Evolutionary conservation across 2,329 filamentous ascomycete species (phyloP), one percentile per base, ranked within the genome.

Genomic region (Herpotrichia juniperi): DNA sequence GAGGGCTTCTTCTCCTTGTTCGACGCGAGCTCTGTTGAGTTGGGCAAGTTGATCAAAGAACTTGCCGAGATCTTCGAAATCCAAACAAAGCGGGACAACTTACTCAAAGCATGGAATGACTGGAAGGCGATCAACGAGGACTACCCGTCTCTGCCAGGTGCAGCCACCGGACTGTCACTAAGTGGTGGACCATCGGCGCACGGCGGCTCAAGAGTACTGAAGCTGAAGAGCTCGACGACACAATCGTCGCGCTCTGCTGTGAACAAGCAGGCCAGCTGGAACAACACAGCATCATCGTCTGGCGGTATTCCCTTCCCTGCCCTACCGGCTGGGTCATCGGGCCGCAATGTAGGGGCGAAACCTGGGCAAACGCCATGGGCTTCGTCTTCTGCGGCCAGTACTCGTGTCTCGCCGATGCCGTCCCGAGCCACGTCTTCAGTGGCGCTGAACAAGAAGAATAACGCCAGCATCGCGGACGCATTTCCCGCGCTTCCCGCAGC

Each of bases 41-140:
- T 99, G 0, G 93, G 93, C 12, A 97, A 93, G 22, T 82, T 99
- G 1, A 84, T 97, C 56, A 90, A 93, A 55, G 94, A 99, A 69
- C 83, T 97, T 2, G 90, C 93, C 4, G 93, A 97, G 46, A 85
- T 99, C 10, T 97, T 94, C 63, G 93, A 99, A 62, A 88, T 96
- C 61, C 82, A 88, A 44, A 70, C 74, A 16, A 96, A 96, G 69
- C 86, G 86, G 1, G 87, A 88, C 46, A 81, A 79, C 0, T 78
- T 99, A 2, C 83, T 92, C 22, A 88, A 88, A 64, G 91, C 93
- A 1, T 97, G 93, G 92, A 91, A 91, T 62, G 90, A 96, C 74
- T 97, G 93, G 91, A 90, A 91, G 42, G 92, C 92, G 31, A 94
- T 96, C 75, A 96, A 96, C 61, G 93, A 97, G 74, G 93, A 97